Base-by-base conservation (phyloP, 2,329 filamentous ascomycete species). In the Thielaviopsis populi region DNA sequence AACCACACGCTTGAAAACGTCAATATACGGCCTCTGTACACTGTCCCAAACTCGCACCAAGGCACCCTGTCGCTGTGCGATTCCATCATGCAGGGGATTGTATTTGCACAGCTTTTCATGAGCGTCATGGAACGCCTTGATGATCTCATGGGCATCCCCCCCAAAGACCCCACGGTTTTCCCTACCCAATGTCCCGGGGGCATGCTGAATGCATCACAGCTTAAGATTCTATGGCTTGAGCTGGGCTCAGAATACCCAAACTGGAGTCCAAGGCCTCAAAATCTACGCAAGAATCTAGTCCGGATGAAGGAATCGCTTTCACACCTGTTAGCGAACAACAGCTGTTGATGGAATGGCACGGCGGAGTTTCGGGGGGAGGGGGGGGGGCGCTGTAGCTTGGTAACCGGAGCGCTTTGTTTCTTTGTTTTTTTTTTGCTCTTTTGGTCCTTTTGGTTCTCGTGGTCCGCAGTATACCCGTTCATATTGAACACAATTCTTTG, bases 101-200 rank as follows among this genome's bases (percentile, higher is more conserved):
- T 72, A 22, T 72, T 72, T 61, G 67, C 63, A 27, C 71, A 72
- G 64, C 59, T 72, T 17, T 42, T 71, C 3, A 59, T 63, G 1
- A 70, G 71, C 19, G n/a, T 70, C 17, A 15, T 72, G 30, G 40
- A 65, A 10, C 70, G 72, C 40, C 68, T 68, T 43, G 70, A 70
- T 58, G 59, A 70, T 1, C 61, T 72, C 2, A 66, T 72, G 1
- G 71, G 71, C 0, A 40, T 72, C 0, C 70, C 71, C 3, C 24
- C 62, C 53, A 24, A 40, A 24, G 59, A 63, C 27, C 64, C 64
- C 17, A 22, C 24, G 33, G 15, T 53, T n/a, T 22, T 46, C 24
- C 13, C 50, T n/a, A 10, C 19, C 40, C 11, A 17, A 13, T 53
- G 22, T 17, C 37, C n/a, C 7, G 37, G 48, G 17, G 64, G 60